Conservation (phyloP, 2,329 filamentous ascomycete species). For the Onygenales sp. region DNA sequence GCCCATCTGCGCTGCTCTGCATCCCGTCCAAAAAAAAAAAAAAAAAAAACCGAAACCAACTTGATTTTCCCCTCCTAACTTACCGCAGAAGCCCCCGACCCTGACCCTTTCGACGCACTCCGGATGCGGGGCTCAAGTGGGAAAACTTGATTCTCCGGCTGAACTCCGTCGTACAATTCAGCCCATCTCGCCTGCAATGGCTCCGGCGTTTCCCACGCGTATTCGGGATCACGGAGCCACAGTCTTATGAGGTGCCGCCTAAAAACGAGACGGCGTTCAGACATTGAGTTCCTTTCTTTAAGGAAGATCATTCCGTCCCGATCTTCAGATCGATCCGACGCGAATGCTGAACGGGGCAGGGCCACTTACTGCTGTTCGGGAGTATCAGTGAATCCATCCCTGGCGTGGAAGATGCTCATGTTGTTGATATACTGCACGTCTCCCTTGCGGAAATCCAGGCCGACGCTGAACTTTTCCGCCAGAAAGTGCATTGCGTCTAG, state of each 20-base stretch:
- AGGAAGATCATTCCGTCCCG: slow-evolving; percentile 2
- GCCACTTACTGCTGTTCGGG: slow-evolving; percentile 27
- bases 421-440: slow-evolving; percentile 47
- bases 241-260: slow-evolving; percentile 38
- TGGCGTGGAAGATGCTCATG: slow-evolving; percentile 42
- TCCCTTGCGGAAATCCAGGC: slow-evolving; percentile 38
- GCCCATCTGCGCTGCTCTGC: no score
- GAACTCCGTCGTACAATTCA: slow-evolving; percentile 32
- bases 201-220: slow-evolving; percentile 36
- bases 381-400: slow-evolving; percentile 37
- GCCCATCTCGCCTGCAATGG: slow-evolving; percentile 29
- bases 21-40: no score
- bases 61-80: no score
- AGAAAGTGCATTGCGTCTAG: slow-evolving; percentile 43
- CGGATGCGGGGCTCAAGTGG: slow-evolving; percentile 31
- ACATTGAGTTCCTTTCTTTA: neutral
- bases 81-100: no score
- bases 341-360: neutral
- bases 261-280: neutral
- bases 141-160: slow-evolving; percentile 31
- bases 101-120: slow-evolving; percentile 4
- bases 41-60: no score
- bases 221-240: slow-evolving; percentile 39
- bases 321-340: neutral
- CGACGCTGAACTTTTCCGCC: slow-evolving; percentile 34